These are phyloP conservation scores for Lathyrus sativus DNA, from an alignment of 306 rosid genomes.

Conservation along the genomic window DNA sequence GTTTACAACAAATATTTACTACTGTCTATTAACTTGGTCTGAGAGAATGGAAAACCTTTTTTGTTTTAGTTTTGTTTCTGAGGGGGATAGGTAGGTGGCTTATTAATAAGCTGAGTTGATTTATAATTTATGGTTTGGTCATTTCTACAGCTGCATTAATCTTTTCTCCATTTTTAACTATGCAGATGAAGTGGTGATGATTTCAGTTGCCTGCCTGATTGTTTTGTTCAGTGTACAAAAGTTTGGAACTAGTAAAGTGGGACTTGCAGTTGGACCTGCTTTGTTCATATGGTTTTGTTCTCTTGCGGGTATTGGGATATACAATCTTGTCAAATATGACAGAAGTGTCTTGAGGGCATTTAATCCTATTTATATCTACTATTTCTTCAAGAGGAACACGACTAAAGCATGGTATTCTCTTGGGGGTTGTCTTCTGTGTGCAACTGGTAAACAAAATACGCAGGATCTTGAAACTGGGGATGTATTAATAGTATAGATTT, in stretches of 20 bases:
- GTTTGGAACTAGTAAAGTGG: constrained; percentile 95
- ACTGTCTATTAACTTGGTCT: neutral
- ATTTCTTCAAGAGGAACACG: constrained; percentile 93
- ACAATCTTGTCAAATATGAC: constrained; percentile 85
- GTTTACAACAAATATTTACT: neutral
- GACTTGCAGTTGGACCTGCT: constrained; percentile 93
- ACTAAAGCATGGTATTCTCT: constrained; percentile 94
- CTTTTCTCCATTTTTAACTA: constrained; percentile 28
- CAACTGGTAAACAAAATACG: constrained; percentile 69
- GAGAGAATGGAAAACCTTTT: neutral
- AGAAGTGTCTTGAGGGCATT: constrained; percentile 76
- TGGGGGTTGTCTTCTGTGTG: constrained; percentile 96
- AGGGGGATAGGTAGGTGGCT: neutral
- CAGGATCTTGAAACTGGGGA: constrained; percentile 32
- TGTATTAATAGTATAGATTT: constrained; percentile 31
- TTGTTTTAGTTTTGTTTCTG: neutral
- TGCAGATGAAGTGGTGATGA: constrained; percentile 92
- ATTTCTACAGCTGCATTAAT: constrained; percentile 32
- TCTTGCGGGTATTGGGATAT: constrained; percentile 80
- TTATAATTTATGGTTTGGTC: constrained; percentile 15
- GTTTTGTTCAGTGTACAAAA: constrained; percentile 92
- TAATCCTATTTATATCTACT: constrained; percentile 85
- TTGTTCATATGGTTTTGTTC: constrained; percentile 93
- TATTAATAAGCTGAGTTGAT: constrained; percentile 7
- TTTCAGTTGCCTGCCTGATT: constrained; percentile 84